Conservation (phyloP, 1,139 yeast genomes). For the Blastobotrys ciferrii region DNA sequence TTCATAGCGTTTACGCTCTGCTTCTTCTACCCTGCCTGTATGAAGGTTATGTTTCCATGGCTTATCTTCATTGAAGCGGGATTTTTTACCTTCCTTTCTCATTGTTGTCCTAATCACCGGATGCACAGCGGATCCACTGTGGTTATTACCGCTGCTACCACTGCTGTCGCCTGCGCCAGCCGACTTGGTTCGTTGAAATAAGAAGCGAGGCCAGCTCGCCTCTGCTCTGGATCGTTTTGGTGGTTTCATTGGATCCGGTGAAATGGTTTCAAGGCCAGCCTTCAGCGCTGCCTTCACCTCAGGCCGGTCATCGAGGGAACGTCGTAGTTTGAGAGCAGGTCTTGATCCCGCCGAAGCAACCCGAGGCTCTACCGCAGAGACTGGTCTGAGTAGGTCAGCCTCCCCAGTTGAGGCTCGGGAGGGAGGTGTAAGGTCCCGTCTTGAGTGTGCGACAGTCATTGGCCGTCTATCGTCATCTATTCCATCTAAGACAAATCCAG, state of each 20-base stretch:
- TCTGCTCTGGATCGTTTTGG: not conserved
- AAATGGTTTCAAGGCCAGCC: conserved; percentile 5
- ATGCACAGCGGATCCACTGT: not conserved
- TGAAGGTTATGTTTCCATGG: conserved; percentile 92
- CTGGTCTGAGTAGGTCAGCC: not conserved
- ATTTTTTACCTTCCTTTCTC: conserved; percentile 55
- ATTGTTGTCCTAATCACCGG: conserved; percentile 48
- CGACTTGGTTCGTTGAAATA: not conserved
- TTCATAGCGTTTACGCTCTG: conserved; percentile 83
- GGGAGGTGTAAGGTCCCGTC: not conserved
- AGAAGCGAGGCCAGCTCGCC: not conserved
- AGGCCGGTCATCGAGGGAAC: conserved; percentile 2
- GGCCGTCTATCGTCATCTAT: not conserved
- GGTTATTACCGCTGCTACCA: not conserved
- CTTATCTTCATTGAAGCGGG: conserved; percentile 76
- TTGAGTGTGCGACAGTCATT: not conserved
- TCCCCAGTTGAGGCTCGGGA: not conserved
- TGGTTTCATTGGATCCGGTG: conserved; percentile 6
- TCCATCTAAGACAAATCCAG: conserved; percentile 1
- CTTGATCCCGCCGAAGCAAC: not conserved
- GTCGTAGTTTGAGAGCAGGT: not conserved
- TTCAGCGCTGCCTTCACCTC: not conserved
- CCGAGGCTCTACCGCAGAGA: not conserved
- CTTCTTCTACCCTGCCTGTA: conserved; percentile 57
- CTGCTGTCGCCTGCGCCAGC: not conserved